Base-by-base conservation (phyloP, 1,284 basidiomycete genomes). In the Marasmius fiardii region DNA sequence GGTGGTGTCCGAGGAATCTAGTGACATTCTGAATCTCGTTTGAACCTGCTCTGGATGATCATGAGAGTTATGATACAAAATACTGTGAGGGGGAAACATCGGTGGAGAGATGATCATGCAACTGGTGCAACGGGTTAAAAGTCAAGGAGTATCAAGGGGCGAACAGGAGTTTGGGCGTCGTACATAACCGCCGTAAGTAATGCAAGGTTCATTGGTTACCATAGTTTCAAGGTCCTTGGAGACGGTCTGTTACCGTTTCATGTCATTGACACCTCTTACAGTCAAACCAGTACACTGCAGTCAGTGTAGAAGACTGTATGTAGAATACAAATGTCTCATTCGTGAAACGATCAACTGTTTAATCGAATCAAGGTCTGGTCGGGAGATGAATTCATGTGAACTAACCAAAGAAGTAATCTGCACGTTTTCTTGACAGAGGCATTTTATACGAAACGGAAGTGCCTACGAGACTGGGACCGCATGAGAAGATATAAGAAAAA, bases 401-500 rank as follows among this genome's bases (percentile, higher is more conserved):
- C 67, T 60, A 57, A 75, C 73, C 68, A 68, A 63, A 59, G 60
- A 68, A 44, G 63, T 54, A 66, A 68, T 64, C 67, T 67, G 66
- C 63, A 71, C 64, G 69, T 65, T 73, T 73, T 74, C 74, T 74
- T 75, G 72, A 74, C 54, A 63, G 49, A 45, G 56, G 58, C 39
- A 43, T 12, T 20, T 8, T 28, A 16, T 4, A 33, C 26, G 54
- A 51, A 31, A 26, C 50, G 53, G 43, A 48, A 10, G 41, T n/a
- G 12, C 5, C 18, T 21, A 47, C 26, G 23, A 58, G 45, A 31
- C 34, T 53, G 52, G 56, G 48, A 24, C 43, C 49, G 50, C 53
- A 59, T 55, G 18, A 56, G 51, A 43, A 50, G 41, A 37, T 23
- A 35, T 20, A 56, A 47, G 26, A 12, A 44, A 20, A 31, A 39